phyloP scores from a whole-genome alignment of 495 filamentous ascomycete species.

The Xylaria venustula region DNA sequence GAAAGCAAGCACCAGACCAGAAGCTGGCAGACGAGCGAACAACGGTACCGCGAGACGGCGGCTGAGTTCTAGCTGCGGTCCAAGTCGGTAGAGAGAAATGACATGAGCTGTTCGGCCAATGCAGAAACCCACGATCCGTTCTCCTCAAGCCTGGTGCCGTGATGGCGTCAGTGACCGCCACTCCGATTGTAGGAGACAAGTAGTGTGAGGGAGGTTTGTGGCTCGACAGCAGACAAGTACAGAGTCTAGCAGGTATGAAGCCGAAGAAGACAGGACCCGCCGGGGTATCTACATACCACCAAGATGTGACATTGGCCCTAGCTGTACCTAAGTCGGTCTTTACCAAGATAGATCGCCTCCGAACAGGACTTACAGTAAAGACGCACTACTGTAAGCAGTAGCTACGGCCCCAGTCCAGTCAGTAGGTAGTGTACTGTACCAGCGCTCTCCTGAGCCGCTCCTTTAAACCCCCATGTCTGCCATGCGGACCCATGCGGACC shows the following conservation, averaged over 20 bases:
- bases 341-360: constrained; percentile 12
- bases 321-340: constrained; percentile 8
- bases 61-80: too few species aligned
- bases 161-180: neutral
- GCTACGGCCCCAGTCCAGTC: neutral
- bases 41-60: neutral
- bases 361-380: neutral
- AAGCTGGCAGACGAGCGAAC: neutral
- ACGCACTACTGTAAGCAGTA: too few species aligned
- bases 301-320: neutral
- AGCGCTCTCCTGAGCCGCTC: too few species aligned
- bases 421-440: neutral
- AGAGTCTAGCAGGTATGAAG: neutral
- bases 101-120: too few species aligned
- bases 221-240: too few species aligned
- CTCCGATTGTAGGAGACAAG: neutral
- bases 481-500: too few species aligned
- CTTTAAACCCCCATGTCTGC: too few species aligned
- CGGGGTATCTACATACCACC: neutral
- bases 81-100: too few species aligned
- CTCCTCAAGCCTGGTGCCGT: neutral
- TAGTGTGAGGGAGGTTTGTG: too few species aligned
- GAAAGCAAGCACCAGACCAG: neutral
- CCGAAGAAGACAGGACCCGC: neutral
- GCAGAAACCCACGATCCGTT: neutral